phyloP scores from a whole-genome alignment of 176 grass and related monocot species.

The Calamus simplicifolius region DNA sequence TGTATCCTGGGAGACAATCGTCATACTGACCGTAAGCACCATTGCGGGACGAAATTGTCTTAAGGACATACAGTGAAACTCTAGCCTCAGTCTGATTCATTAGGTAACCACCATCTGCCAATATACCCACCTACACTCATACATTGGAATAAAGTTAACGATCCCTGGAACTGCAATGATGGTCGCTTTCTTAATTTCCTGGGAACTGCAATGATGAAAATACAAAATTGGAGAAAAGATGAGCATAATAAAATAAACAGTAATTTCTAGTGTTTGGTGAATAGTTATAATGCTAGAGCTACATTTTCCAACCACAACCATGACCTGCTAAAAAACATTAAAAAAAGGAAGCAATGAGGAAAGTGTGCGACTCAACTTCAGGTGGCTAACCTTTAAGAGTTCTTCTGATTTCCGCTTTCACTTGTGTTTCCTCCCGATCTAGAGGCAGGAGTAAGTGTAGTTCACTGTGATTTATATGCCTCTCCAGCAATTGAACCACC shows the following conservation, averaged over 20 bases:
- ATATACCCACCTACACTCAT: too few relatives aligned
- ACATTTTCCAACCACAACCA: too few relatives aligned
- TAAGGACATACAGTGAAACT: too few relatives aligned
- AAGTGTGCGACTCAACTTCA: not conserved
- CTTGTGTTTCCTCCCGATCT: slow-evolving; percentile 26
- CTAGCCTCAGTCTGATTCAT: too few relatives aligned
- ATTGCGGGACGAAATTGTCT: too few relatives aligned
- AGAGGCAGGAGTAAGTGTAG: slow-evolving; percentile 28
- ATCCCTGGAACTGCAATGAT: slow-evolving; percentile 97
- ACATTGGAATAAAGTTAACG: slow-evolving; percentile 29
- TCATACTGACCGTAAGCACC: too few relatives aligned
- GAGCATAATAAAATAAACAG: slow-evolving; percentile 3
- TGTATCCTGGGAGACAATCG: too few relatives aligned
- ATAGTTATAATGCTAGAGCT: too few relatives aligned
- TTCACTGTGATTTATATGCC: slow-evolving; percentile 13
- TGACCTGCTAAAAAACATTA: not conserved
- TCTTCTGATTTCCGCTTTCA: slow-evolving; percentile 36
- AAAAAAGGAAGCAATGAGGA: not conserved
- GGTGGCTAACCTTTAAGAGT: slow-evolving; percentile 51
- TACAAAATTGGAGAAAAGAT: slow-evolving; percentile 6
- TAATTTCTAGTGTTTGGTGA: not conserved
- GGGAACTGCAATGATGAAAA: slow-evolving; percentile 58
- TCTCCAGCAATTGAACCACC: slow-evolving; percentile 83
- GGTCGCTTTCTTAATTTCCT: slow-evolving; percentile 81
- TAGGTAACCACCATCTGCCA: too few relatives aligned